Base-by-base conservation (phyloP, 164 flowering plant species). In the Taxillus chinensis region DNA sequence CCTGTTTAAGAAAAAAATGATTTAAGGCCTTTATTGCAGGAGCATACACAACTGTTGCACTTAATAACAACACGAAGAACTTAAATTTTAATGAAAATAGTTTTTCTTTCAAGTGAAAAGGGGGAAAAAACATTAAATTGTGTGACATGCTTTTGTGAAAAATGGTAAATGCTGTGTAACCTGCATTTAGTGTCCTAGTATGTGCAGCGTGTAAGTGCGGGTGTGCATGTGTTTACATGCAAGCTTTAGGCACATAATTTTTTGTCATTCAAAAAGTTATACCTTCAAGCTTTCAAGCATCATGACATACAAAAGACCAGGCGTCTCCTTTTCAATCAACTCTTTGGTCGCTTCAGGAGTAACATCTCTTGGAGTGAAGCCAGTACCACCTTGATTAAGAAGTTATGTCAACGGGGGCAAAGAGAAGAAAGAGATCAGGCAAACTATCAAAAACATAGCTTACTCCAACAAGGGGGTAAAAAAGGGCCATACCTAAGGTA, bases 301-400 rank as follows among this genome's bases (percentile, higher is more conserved):
- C 99, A 93, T 93, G 60, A 82, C 95, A 73, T 82, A 72, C 65
- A 82, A 63, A 69, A 93, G 86, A 65, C 99, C 99, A 42, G 97
- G 99, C 45, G 99, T 78, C 74, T 93, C 99, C 72, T 79, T 93
- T 79, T 93, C 82, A 61, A 90, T 83, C 78, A 90, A 45, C 67
- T 70, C 68, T 80, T 93, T 93, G 61, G 97, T 93, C 65, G 99
- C 97, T 80, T 90, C 97, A 15, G 99, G 99, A 37, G 97, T 93
- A 41, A 93, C 90, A 73, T 89, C 99, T 59, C 99, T 80, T 57
- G 95, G 89, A 17, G 90, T 83, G 69, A 80, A 93, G 55, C 97
- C 99, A 57, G 95, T 93, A 58, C 99, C 99, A 67, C 99, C 97
- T 93, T 58, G 39, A 66, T 57, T 41, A 48, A 62, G 55, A 63